Evolutionary conservation across 306 rosid species (phyloP).

Genomic region (Bauhinia variegata): DNA sequence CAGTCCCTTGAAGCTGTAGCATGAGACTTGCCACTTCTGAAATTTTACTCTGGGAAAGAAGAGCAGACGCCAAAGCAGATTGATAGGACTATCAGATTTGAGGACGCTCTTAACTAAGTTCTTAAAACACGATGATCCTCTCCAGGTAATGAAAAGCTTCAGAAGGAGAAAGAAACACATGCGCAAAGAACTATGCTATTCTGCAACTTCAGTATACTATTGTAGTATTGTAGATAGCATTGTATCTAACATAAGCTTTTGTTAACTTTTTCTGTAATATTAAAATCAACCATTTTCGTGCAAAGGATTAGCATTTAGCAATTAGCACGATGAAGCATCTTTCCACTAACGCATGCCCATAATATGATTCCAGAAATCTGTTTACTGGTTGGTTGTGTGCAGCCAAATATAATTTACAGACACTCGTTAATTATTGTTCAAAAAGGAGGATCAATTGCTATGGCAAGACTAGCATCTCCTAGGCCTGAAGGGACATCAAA

Average conservation of each 20-base stretch:
- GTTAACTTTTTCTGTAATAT: conserved; percentile 1
- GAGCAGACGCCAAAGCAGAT: neutral
- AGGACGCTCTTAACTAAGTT: conserved; percentile 19
- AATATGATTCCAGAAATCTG: too few species aligned
- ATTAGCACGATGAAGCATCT: too few species aligned
- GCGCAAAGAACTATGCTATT: conserved; percentile 13
- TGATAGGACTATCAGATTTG: conserved; percentile 8
- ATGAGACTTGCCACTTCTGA: conserved; percentile 30
- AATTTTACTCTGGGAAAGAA: conserved; percentile 22
- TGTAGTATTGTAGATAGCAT: conserved; percentile 9
- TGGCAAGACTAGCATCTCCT: conserved; percentile 48
- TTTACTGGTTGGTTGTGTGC: too few species aligned
- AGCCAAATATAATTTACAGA: neutral
- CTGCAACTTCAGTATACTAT: conserved; percentile 24
- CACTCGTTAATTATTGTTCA: conserved; percentile 25
- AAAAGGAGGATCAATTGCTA: conserved; percentile 55
- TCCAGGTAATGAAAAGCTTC: conserved; percentile 9
- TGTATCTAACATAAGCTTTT: neutral
- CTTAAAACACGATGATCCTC: conserved; percentile 15
- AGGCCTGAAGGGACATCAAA: conserved; percentile 54
- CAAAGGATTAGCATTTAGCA: too few species aligned
- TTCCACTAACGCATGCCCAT: too few species aligned
- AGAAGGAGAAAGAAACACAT: conserved; percentile 7
- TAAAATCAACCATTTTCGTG: too few species aligned
- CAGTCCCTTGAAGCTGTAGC: conserved; percentile 38